These are phyloP conservation scores for Mentha longifolia DNA, from an alignment of 257 asterid genomes.

Conservation along the genomic window DNA sequence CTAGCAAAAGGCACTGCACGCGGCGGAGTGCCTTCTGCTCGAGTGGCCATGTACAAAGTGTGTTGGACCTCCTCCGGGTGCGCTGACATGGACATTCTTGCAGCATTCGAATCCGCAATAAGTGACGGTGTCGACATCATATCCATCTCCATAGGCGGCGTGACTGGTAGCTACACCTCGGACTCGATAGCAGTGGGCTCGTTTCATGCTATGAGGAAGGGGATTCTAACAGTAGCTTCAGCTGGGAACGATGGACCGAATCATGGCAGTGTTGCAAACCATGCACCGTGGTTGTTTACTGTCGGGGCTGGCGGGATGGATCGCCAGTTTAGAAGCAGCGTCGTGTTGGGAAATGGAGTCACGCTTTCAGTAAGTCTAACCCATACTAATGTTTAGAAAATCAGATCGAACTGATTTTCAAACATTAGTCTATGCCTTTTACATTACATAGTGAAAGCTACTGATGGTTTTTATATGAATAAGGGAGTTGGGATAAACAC, in stretches of 20 bases:
- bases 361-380: constrained; percentile 57
- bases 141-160: constrained; percentile 84
- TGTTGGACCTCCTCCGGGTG: constrained; percentile 78
- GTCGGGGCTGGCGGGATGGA: constrained; percentile 89
- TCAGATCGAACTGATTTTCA: too few species aligned
- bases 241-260: constrained; percentile 86
- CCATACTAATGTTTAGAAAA: background rate
- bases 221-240: constrained; percentile 80
- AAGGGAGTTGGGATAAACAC: constrained; percentile 81
- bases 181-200: constrained; percentile 83
- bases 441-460: too few species aligned
- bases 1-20: constrained; percentile 84
- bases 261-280: constrained; percentile 55
- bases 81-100: constrained; percentile 84
- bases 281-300: constrained; percentile 91
- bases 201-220: constrained; percentile 78
- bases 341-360: constrained; percentile 68
- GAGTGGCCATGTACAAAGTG: constrained; percentile 86
- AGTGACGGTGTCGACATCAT: constrained; percentile 87
- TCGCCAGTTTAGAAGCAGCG: constrained; percentile 68
- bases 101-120: constrained; percentile 90
- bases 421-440: too few species aligned
- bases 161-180: constrained; percentile 50
- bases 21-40: constrained; percentile 92
- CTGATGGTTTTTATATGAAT: background rate